Percentiles rank a stretch among this genome's conserved stretches.
Evolutionary conservation across 2,329 filamentous ascomycete genomes (phyloP).

Genomic region (Rhynchosporium secalis): DNA sequence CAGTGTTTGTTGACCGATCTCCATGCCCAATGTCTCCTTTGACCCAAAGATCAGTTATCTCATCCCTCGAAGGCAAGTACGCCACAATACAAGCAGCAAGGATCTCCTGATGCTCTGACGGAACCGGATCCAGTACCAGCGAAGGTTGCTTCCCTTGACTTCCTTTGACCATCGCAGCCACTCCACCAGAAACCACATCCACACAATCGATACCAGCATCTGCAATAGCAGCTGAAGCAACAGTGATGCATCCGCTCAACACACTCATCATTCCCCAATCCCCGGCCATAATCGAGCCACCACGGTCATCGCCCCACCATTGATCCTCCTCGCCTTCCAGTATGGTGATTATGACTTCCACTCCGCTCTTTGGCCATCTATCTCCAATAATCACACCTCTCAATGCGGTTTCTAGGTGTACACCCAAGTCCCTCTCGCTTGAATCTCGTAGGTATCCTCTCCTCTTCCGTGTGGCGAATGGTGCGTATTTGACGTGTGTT

Average conservation of each 20-base stretch:
- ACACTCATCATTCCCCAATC: conserved; percentile 92
- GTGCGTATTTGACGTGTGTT: conserved; percentile 94
- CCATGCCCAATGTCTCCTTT: conserved; percentile 63
- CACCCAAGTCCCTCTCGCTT: conserved; percentile 83
- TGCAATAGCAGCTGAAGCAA: conserved; percentile 86
- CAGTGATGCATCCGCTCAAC: conserved; percentile 87
- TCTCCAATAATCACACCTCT: conserved; percentile 89
- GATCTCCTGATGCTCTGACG: conserved; percentile 75
- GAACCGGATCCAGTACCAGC: conserved; percentile 77
- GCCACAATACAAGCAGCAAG: conserved; percentile 85
- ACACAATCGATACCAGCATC: conserved; percentile 97
- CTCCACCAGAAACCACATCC: conserved; percentile 84
- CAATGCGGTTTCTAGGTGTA: conserved; percentile 88
- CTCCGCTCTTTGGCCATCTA: conserved; percentile 95
- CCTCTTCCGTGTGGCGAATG: conserved; percentile 82
- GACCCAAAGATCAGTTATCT: conserved; percentile 93
- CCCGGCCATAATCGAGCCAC: conserved; percentile 54
- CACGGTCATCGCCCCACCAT: conserved; percentile 59
- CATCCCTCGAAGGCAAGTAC: conserved; percentile 82
- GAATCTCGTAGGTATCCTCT: conserved; percentile 84
- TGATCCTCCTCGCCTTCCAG: conserved; percentile 88
- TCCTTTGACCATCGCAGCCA: conserved; percentile 70
- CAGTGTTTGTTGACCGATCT: conserved; percentile 38
- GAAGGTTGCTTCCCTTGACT: conserved; percentile 40
- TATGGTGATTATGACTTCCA: conserved; percentile 92